These are phyloP conservation scores for Colletotrichum higginsianum DNA, from an alignment of 2,329 filamentous ascomycete genomes.

Conservation along the genomic window DNA sequence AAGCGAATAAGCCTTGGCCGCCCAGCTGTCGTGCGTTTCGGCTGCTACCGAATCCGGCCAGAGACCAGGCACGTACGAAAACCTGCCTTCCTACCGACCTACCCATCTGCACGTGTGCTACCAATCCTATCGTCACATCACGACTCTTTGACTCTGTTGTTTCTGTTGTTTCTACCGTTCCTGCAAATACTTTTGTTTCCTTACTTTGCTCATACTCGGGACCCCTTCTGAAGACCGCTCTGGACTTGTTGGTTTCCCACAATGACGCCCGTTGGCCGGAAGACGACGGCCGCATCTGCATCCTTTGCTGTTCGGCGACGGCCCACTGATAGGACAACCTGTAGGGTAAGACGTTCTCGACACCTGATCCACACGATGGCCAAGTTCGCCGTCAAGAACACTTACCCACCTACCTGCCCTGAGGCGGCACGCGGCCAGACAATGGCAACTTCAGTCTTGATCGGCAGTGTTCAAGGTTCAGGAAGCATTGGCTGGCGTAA, in stretches of 20 bases:
- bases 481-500: neutral
- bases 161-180: conserved; percentile 9
- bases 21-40: conserved; percentile 32
- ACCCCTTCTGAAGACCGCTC: neutral
- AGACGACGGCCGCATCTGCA: neutral
- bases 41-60: conserved; percentile 37
- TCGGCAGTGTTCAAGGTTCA: neutral
- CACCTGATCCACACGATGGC: neutral
- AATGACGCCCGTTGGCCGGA: conserved; percentile 8
- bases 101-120: neutral
- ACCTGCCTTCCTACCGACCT: neutral
- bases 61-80: neutral
- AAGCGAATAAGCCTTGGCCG: conserved; percentile 31
- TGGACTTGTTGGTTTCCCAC: conserved; percentile 3
- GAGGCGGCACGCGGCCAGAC: neutral
- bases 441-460: neutral
- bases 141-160: conserved; percentile 7
- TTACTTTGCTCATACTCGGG: neutral
- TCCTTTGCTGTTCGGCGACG: neutral
- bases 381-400: neutral
- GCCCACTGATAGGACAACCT: neutral
- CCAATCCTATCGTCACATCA: neutral
- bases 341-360: neutral
- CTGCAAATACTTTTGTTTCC: conserved; percentile 15
- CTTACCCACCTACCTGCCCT: neutral